A percentile compares a stretch with the other conserved stretches of the same genome.
Conservation (phyloP, 805 yeast species). For the Kurtzmaniella cleridarum region DNA sequence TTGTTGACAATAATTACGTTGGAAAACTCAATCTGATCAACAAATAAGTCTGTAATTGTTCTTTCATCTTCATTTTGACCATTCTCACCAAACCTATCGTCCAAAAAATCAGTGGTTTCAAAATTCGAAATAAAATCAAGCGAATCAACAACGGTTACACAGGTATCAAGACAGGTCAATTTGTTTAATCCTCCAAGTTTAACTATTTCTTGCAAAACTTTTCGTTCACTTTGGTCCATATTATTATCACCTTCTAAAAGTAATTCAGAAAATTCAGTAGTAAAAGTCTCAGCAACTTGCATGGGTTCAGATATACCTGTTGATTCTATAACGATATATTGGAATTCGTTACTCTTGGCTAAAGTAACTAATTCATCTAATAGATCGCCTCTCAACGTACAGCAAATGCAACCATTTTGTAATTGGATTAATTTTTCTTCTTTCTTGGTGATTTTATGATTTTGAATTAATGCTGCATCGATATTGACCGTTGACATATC, state of each 20-base stretch:
- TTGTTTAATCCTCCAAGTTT: constrained; percentile 37
- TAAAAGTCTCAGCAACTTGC: constrained; percentile 48
- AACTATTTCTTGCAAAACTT: constrained; percentile 19
- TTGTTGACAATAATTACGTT: constrained; percentile 42
- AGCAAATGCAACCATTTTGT: constrained; percentile 46
- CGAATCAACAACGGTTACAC: constrained; percentile 44
- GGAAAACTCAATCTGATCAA: constrained; percentile 44
- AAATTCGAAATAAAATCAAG: constrained; percentile 35
- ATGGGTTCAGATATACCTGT: constrained; percentile 46
- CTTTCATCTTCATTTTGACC: constrained; percentile 39
- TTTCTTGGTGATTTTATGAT: constrained; percentile 34
- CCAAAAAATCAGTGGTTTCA: constrained; percentile 39
- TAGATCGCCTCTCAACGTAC: constrained; percentile 43
- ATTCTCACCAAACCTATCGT: constrained; percentile 34
- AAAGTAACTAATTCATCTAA: constrained; percentile 37
- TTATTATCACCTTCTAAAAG: constrained; percentile 14
- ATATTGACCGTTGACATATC: constrained; percentile 41
- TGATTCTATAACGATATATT: constrained; percentile 41
- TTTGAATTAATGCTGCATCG: constrained; percentile 36
- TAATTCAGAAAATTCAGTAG: constrained; percentile 34
- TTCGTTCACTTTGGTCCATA: constrained; percentile 13
- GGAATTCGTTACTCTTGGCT: constrained; percentile 28
- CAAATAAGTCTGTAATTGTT: constrained; percentile 40
- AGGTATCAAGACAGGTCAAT: constrained; percentile 36
- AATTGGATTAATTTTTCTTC: constrained; percentile 41